Percentiles rank a stretch among this genome's conserved stretches.
phyloP scores from a whole-genome alignment of 2,329 filamentous ascomycete genomes.

The Aspergillus arachidicola region DNA sequence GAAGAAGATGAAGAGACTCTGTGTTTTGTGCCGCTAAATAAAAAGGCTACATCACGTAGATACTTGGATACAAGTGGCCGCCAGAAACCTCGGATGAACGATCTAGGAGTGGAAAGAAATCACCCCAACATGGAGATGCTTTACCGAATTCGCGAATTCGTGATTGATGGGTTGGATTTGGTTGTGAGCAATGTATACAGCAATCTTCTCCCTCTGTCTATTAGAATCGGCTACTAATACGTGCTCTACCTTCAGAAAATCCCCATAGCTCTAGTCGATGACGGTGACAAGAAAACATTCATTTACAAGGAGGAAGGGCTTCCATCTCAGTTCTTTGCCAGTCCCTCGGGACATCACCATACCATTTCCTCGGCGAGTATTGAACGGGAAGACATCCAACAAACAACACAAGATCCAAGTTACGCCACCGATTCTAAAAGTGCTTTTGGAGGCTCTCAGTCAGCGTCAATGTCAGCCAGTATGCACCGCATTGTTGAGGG shows the following conservation, averaged over 20 bases:
- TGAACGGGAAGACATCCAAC: conserved; percentile 43
- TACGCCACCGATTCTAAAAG: conserved; percentile 33
- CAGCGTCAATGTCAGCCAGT: conserved; percentile 46
- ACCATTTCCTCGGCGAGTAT: conserved; percentile 43
- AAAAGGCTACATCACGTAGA: conserved; percentile 52
- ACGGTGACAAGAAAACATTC: conserved; percentile 50
- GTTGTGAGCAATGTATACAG: conserved; percentile 50
- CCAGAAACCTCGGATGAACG: conserved; percentile 57
- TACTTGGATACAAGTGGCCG: conserved; percentile 52
- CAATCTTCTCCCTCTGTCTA: conserved; percentile 11
- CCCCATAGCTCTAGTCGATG: conserved; percentile 51
- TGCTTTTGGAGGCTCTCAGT: conserved; percentile 47
- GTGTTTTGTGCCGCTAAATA: conserved; percentile 64
- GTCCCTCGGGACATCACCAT: conserved; percentile 45
- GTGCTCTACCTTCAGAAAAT: conserved; percentile 40
- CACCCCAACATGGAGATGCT: conserved; percentile 67
- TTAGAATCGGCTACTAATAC: conserved; percentile 20
- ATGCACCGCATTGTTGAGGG: conserved; percentile 45
- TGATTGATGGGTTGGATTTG: conserved; percentile 63
- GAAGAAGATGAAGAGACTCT: conserved; percentile 69
- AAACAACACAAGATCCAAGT: conserved; percentile 27
- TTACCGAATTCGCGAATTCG: conserved; percentile 64
- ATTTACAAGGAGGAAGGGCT: conserved; percentile 57
- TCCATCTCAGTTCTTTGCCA: conserved; percentile 53
- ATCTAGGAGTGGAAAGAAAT: conserved; percentile 53